Evolutionary conservation across 257 asterid genomes (phyloP).

Genomic region (Verbena officinalis): DNA sequence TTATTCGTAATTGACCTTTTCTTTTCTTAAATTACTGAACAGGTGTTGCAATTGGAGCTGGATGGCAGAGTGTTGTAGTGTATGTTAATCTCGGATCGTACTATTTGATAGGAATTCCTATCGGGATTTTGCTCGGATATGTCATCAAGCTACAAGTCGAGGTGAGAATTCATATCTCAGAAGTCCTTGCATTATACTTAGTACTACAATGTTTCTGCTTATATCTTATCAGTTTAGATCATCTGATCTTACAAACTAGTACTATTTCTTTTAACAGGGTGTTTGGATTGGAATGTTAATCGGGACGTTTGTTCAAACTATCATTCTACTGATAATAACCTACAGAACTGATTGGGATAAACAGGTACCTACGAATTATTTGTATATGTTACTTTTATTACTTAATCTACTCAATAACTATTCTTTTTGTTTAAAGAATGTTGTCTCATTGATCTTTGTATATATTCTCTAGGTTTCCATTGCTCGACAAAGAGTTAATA

Average conservation of each 20-base stretch:
- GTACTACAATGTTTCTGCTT: background rate
- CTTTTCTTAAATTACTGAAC: background rate
- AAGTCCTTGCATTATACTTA: no score
- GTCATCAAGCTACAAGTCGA: constrained; percentile 48
- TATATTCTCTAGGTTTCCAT: constrained; percentile 32
- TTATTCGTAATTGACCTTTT: no score
- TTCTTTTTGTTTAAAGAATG: background rate
- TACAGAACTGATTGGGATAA: constrained; percentile 63
- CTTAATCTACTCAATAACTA: background rate
- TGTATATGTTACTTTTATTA: background rate
- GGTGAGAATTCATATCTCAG: constrained; percentile 30
- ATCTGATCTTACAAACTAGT: background rate
- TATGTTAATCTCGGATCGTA: constrained; percentile 61
- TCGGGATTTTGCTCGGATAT: constrained; percentile 62
- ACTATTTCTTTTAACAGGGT: constrained; percentile 39
- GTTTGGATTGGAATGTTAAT: constrained; percentile 74
- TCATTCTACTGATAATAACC: constrained; percentile 45
- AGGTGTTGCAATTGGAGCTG: constrained; percentile 82
- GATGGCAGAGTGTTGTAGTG: constrained; percentile 67
- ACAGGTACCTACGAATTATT: constrained; percentile 44
- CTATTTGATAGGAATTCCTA: constrained; percentile 62
- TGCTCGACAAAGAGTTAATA: constrained; percentile 44
- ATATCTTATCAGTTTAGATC: no score
- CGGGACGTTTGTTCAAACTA: constrained; percentile 58
- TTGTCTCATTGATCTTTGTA: background rate